Evolutionary conservation across 345 rosid genomes (phyloP).

Genomic region (Syzygium jambos): DNA sequence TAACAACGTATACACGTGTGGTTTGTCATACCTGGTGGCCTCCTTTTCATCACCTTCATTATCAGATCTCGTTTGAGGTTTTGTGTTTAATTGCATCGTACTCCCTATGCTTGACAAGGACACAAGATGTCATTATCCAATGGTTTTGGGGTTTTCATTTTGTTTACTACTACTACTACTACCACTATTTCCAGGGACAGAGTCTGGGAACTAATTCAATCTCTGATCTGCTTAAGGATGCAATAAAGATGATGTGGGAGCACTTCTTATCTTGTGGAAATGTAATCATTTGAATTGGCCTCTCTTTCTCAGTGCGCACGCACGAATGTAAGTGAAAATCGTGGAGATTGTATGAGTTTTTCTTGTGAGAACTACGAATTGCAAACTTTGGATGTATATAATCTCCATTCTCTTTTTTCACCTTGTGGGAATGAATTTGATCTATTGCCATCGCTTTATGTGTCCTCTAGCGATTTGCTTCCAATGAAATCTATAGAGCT

Average conservation of each 20-base stretch:
- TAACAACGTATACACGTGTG: neutral
- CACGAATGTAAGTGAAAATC: neutral
- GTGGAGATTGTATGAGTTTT: neutral
- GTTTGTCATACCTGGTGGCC: neutral
- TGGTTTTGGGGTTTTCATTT: neutral
- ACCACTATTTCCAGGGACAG: constrained; percentile 12
- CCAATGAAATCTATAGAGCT: neutral
- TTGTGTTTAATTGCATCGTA: neutral
- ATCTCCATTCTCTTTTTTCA: neutral
- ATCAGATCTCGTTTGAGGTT: neutral
- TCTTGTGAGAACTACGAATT: neutral
- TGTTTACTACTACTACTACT: neutral
- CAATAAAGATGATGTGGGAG: constrained; percentile 30
- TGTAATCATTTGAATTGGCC: neutral
- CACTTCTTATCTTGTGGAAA: constrained; percentile 14
- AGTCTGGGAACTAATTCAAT: constrained; percentile 6
- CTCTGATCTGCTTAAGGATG: constrained; percentile 22
- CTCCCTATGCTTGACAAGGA: neutral
- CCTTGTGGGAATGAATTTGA: neutral
- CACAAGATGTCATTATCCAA: neutral
- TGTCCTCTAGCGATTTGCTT: neutral
- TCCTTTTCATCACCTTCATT: neutral
- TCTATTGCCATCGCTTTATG: neutral
- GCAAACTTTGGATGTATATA: neutral
- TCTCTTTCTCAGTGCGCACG: neutral